Base-by-base conservation (phyloP, 169 alveolate species). In the Plasmodium ovale region DNA sequence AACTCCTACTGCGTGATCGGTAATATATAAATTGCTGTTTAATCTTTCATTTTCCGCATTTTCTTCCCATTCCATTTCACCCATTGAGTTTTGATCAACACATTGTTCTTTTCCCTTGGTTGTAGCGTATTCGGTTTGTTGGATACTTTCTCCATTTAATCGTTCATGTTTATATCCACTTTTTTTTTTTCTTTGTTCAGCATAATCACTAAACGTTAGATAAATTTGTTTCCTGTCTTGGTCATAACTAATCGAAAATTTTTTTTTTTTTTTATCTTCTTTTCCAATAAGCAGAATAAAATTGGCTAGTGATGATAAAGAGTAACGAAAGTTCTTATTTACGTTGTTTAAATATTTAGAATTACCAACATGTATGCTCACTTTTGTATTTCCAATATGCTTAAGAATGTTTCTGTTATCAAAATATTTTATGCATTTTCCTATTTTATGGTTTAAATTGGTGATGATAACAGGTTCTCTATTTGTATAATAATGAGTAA, bases 341-440 rank as follows among this genome's bases (percentile, higher is more conserved):
- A 84, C 71, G 44, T 65, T 84, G 37, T 84, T 84, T 47, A 84
- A 58, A 68, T 35, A 84, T 84, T 84, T 84, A 31, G 72, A 53
- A 44, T 37, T 65, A 31, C 91, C 37, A 21, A 84, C 70, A 59
- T 84, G 91, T 67, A 84, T 84, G 49, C 91, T 84, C 54, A 84
- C 72, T 54, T 84, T 84, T 42, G 73, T 84, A 44, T 29, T 44
- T 27, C 91, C 91, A 21, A 84, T 67, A 37, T 84, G 59, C 14
- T 84, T n/a, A 67, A 84, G 49, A 31, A 84, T 58, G 68, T 84
- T 84, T 53, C 27, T 44, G 58, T 56, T 67, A 35, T 59, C 56
- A 44, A 67, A 84, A 16, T 21, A 33, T 19, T 84, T 25, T 49
- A 69, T 56, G 51, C 91, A 84, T 9, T 84, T 37, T 59, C 91